Evolutionary conservation across 1,139 yeast species (phyloP).

Genomic region (Geotrichum europaeum): DNA sequence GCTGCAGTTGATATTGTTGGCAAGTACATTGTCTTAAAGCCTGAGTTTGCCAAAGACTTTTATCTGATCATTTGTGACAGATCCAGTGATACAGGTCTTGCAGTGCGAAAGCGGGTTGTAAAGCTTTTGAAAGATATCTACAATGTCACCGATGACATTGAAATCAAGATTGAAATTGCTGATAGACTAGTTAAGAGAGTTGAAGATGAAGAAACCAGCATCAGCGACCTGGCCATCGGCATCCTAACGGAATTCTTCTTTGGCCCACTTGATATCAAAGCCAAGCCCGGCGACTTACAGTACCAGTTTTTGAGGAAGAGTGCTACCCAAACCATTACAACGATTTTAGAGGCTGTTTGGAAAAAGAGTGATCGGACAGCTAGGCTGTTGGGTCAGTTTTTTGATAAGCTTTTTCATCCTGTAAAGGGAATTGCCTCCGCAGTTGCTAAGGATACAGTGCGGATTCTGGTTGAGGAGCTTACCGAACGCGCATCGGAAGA

Average conservation of each 20-base stretch:
- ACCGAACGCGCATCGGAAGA: conserved; percentile 24
- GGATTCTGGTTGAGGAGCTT: conserved; percentile 22
- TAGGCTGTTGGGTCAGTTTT: conserved; percentile 15
- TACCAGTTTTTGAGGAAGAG: conserved; percentile 8
- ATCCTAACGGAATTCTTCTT: conserved; percentile 47
- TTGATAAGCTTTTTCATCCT: conserved; percentile 17
- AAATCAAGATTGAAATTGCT: conserved; percentile 42
- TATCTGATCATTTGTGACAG: conserved; percentile 47
- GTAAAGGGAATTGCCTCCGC: conserved; percentile 21
- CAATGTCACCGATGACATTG: conserved; percentile 30
- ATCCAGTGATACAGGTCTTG: conserved; percentile 53
- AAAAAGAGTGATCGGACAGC: conserved; percentile 13
- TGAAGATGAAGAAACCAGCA: conserved; percentile 64
- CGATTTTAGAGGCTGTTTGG: conserved; percentile 14
- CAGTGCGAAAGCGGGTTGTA: conserved; percentile 59
- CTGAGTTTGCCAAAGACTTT: conserved; percentile 44
- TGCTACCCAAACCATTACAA: conserved; percentile 2
- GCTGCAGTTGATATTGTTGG: conserved; percentile 67
- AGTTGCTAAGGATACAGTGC: conserved; percentile 18
- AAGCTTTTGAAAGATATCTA: conserved; percentile 49
- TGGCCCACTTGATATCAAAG: conserved; percentile 20
- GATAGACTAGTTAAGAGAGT: conserved; percentile 48
- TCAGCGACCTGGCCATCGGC: conserved; percentile 43
- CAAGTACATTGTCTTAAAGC: conserved; percentile 43
- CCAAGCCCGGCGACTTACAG: conserved; percentile 11